Base-by-base conservation (phyloP, 1,284 basidiomycete species). In the Leccinum angustisporum region DNA sequence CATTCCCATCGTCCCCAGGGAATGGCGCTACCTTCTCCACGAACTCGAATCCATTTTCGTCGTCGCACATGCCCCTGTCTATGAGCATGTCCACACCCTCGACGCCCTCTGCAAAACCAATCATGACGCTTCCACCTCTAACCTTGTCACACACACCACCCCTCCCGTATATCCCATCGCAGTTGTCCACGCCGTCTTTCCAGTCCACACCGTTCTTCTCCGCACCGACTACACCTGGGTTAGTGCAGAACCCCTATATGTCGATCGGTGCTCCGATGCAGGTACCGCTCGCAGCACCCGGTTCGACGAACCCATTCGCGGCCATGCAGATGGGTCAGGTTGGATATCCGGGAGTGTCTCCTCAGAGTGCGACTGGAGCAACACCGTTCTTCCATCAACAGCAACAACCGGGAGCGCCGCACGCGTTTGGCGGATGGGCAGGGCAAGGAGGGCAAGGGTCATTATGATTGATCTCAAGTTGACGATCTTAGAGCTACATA, bases 261-360 rank as follows among this genome's bases (percentile, higher is more conserved):
- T 57, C 36, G 6, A 14, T 46, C 3, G 48, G 54, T 18, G 11
- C 46, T 14, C 55, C 63, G 1, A 60, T 48, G 0, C 70, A 64
- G 43, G 56, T 61, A 9, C 64, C 63, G 0, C 30, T 65, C 14
- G 25, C 59, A 3, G 18, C 53, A 9, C 21, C 31, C 8, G 25
- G 25, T 1, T 5, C 56, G 25, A 56, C 52, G 53, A 72, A 70
- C 40, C 68, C 71, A 6, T 72, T 68, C 46, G 57, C 68, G 4
- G 55, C 58, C 50, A 58, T 66, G 56, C 67, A 68, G 8, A 61
- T 58, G 54, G 56, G 61, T 3, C 71, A 64, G 34, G 25, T 38
- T 3, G 54, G 43, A 0, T 67, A 64, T 33, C 6, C 67, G 13
- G 53, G 38, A 2, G 16, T 14, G 18, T 61, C 50, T 4, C 58